A percentile compares a stretch with the other conserved stretches of the same genome.
phyloP scores from a whole-genome alignment of 345 rosid species.

The Sapria himalayana region DNA sequence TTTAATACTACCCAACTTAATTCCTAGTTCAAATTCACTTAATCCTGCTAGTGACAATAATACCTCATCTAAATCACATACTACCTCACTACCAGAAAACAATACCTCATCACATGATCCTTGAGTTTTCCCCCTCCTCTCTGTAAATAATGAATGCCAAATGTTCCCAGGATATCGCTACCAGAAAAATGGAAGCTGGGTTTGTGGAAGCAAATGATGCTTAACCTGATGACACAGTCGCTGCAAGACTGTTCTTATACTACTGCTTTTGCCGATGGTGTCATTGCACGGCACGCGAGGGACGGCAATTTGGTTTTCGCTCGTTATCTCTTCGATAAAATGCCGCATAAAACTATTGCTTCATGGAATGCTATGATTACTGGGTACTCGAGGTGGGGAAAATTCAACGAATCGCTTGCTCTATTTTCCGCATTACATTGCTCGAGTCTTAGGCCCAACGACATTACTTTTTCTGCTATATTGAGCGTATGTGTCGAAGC shows the following conservation, averaged over 20 bases:
- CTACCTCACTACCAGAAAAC: too few species aligned
- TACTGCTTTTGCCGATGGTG: slow-evolving; percentile 15
- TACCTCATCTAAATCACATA: too few species aligned
- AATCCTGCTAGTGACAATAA: too few species aligned
- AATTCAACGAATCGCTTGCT: slow-evolving; percentile 13
- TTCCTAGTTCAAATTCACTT: too few species aligned
- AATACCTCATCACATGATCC: too few species aligned
- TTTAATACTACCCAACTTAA: too few species aligned
- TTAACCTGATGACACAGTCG: slow-evolving; percentile 1
- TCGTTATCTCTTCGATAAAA: slow-evolving; percentile 28
- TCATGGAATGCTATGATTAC: slow-evolving; percentile 32
- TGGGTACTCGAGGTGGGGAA: slow-evolving; percentile 20
- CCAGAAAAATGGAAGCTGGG: slow-evolving; percentile 8
- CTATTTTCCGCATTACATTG: slow-evolving; percentile 19
- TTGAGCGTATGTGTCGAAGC: slow-evolving; percentile 19
- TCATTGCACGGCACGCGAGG: slow-evolving; percentile 3
- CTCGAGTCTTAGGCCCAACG: slow-evolving; percentile 11
- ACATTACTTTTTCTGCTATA: slow-evolving; percentile 16
- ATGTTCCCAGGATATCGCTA: too few species aligned
- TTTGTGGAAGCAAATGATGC: slow-evolving; percentile 5
- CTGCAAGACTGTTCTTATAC: background rate
- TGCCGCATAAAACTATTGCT: slow-evolving; percentile 22
- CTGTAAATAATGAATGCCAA: too few species aligned
- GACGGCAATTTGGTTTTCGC: slow-evolving; percentile 16
- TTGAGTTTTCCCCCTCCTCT: too few species aligned